Base-by-base conservation (phyloP, 208 protist species). In the Polymyxa betae region DNA sequence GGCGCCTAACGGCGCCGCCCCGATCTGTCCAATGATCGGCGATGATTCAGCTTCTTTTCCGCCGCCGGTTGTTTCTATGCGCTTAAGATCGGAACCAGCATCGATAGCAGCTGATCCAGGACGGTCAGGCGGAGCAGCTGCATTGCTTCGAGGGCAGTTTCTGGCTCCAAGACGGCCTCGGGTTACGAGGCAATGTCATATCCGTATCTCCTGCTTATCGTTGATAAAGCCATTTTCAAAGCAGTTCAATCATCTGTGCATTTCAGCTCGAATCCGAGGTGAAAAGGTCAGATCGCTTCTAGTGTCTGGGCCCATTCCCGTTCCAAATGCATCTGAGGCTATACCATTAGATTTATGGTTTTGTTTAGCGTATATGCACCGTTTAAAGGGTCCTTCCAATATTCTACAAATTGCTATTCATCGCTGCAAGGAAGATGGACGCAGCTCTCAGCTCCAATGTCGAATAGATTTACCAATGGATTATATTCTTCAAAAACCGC, bases 391-490 rank as follows among this genome's bases (percentile, higher is more conserved):
- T 20, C 35, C n/a, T 38, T 20, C 72, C 40, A 45, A 35, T 43
- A 43, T 82, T 20, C 12, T 82, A n/a, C 72, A 82, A n/a, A 5
- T 82, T 5, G 5, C 72, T 5, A 35, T 82, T 35, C 72, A 82
- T 35, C n/a, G 40, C 16, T 82, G 72, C 72, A 82, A 82, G n/a
- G 72, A 35, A n/a, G 72, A 82, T 43, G 72, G 72, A 43, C 72
- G 72, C 10, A 82, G 35, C 40, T n/a, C n/a, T 35, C n/a, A n/a
- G 16, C 72, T 82, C 5, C n/a, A 45, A 5, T 35, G 72, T 43
- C 5, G n/a, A 45, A 12, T 82, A 20, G 72, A 82, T n/a, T 43
- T 82, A n/a, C 72, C 72, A 12, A 20, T 82, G 72, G 72, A 82
- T 43, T n/a, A 82, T 20, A 82, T 82, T 20, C 5, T 82, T 5